Evolutionary conservation across 345 rosid genomes (phyloP).

Genomic region (Aquilaria malaccensis): DNA sequence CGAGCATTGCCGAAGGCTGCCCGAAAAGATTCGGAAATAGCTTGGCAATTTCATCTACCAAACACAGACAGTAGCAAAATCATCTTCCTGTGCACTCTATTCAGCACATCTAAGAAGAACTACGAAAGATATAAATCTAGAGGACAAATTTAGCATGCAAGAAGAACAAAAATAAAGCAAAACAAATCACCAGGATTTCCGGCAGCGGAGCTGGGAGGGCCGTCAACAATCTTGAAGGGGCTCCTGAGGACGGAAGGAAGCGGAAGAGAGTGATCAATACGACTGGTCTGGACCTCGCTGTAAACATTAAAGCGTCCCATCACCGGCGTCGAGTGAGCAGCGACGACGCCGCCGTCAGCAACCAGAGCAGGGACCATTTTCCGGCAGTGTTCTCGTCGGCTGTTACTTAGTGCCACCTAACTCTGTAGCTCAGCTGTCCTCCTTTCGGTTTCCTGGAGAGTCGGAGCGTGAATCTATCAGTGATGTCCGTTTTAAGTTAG

Average conservation of each 20-base stretch:
- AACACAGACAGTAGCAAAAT: not conserved
- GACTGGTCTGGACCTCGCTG: conserved; percentile 80
- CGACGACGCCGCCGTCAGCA: conserved; percentile 33
- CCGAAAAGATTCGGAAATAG: conserved; percentile 83
- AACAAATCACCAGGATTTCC: conserved; percentile 69
- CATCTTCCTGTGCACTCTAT: too few species aligned
- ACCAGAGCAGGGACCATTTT: conserved; percentile 61
- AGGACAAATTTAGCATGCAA: conserved; percentile 6
- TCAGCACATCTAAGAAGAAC: not conserved
- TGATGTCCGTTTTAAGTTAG: not conserved
- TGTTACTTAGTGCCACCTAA: conserved; percentile 13
- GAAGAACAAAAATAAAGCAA: not conserved
- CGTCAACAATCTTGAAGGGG: conserved; percentile 72
- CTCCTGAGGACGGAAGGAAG: conserved; percentile 71
- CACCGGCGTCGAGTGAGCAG: conserved; percentile 25
- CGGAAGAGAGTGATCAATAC: conserved; percentile 67
- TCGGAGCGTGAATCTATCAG: not conserved
- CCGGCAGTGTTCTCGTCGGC: not conserved
- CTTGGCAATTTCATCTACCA: conserved; percentile 78
- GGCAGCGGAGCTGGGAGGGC: conserved; percentile 86
- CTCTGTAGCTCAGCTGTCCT: not conserved
- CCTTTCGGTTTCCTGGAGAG: conserved; percentile 2
- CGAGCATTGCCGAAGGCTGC: conserved; percentile 67
- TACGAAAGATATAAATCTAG: not conserved
- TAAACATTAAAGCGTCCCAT: conserved; percentile 60